These are phyloP conservation scores for Sapria himalayana DNA, from an alignment of 345 rosid species.

Conservation along the genomic window DNA sequence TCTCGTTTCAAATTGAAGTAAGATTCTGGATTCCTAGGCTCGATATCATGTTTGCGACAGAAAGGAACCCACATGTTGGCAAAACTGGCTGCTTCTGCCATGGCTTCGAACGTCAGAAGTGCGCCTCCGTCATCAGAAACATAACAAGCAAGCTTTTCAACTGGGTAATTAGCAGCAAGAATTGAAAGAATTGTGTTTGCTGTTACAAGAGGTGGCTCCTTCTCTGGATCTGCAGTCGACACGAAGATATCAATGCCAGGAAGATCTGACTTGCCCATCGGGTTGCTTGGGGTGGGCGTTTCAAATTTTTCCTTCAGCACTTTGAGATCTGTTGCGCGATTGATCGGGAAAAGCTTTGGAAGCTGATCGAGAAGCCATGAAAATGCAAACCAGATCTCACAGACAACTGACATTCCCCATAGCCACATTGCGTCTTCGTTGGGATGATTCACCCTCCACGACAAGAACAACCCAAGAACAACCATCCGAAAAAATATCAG, in stretches of 20 bases:
- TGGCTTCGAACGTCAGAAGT: slow-evolving; percentile 90
- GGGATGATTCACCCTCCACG: slow-evolving; percentile 49
- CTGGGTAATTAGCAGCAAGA: slow-evolving; percentile 79
- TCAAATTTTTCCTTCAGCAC: slow-evolving; percentile 91
- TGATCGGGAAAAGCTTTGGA: slow-evolving; percentile 75
- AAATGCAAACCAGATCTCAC: slow-evolving; percentile 91
- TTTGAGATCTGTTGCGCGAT: slow-evolving; percentile 77
- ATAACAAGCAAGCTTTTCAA: slow-evolving; percentile 92
- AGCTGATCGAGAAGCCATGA: slow-evolving; percentile 98
- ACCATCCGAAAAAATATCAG: slow-evolving; percentile 51
- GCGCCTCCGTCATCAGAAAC: slow-evolving; percentile 99
- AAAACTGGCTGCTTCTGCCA: slow-evolving; percentile 99
- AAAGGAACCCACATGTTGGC: slow-evolving; percentile 92
- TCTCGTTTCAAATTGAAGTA: slow-evolving; percentile 82
- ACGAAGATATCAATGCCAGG: slow-evolving; percentile 86
- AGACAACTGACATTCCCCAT: slow-evolving; percentile 97
- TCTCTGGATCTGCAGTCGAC: slow-evolving; percentile 97
- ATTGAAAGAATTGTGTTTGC: slow-evolving; percentile 93
- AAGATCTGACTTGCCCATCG: slow-evolving; percentile 88
- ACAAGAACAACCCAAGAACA: slow-evolving; percentile 55
- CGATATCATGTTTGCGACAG: slow-evolving; percentile 77
- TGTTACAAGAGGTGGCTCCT: slow-evolving; percentile 97
- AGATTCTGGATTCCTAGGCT: slow-evolving; percentile 93
- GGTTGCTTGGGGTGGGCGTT: slow-evolving; percentile 45
- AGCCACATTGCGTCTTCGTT: slow-evolving; percentile 74